Evolutionary conservation across 2,329 filamentous ascomycete genomes (phyloP).

Genomic region (Trichoderma simmonsii): DNA sequence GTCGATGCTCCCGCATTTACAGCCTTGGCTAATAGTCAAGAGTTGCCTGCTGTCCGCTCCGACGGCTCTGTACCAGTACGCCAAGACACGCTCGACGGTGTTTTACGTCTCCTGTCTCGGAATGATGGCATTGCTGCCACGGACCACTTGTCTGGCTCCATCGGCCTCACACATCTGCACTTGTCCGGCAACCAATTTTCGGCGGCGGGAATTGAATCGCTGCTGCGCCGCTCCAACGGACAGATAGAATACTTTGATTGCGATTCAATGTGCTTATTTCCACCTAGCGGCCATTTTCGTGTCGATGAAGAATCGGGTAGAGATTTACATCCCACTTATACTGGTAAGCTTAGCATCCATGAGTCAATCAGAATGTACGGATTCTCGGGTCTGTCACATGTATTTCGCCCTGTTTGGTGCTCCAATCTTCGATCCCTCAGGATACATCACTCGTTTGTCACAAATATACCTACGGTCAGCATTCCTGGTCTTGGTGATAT

Average conservation of each 20-base stretch:
- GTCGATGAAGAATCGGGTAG: background rate
- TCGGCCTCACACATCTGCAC: slow-evolving; percentile 51
- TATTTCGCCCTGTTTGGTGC: slow-evolving; percentile 52
- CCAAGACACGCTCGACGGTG: slow-evolving; percentile 30
- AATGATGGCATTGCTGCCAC: slow-evolving; percentile 21
- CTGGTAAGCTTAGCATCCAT: slow-evolving; percentile 27
- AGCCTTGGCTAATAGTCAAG: background rate
- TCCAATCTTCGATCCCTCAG: slow-evolving; percentile 52
- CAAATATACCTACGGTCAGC: slow-evolving; percentile 47
- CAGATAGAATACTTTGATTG: slow-evolving; percentile 53
- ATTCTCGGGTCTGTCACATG: slow-evolving; percentile 43
- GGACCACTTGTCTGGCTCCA: slow-evolving; percentile 22
- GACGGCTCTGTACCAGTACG: slow-evolving; percentile 27
- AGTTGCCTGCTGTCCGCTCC: slow-evolving; percentile 28
- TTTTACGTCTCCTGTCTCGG: slow-evolving; percentile 25
- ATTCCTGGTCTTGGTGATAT: slow-evolving; percentile 37
- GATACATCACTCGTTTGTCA: slow-evolving; percentile 60
- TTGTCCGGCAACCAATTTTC: slow-evolving; percentile 51
- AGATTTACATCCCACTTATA: background rate
- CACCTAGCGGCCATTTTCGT: background rate
- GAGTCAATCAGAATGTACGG: slow-evolving; percentile 38
- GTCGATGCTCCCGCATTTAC: slow-evolving; percentile 44
- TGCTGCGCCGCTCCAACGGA: slow-evolving; percentile 44
- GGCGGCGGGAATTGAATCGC: slow-evolving; percentile 38
- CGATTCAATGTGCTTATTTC: slow-evolving; percentile 38